phyloP scores from a whole-genome alignment of 495 filamentous ascomycete species.

The Tuber indicum region DNA sequence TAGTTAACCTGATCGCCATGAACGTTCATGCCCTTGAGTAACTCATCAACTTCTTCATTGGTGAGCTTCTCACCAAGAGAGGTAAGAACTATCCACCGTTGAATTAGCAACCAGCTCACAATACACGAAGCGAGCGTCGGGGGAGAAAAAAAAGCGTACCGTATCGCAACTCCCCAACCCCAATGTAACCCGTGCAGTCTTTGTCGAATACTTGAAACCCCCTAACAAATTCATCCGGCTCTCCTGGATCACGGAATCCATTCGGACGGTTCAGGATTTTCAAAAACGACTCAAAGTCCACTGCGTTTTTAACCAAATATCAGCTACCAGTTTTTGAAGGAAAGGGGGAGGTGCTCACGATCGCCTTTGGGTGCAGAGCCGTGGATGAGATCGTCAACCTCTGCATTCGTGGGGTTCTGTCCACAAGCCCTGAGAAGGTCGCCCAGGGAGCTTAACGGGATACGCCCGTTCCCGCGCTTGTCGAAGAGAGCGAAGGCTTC shows the following conservation, averaged over 20 bases:
- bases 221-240: conserved; percentile 94
- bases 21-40: conserved; percentile 93
- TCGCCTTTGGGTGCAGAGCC: conserved; percentile 64
- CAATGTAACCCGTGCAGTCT: conserved; percentile 96
- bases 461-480: conserved; percentile 90
- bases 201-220: conserved; percentile 99
- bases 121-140: not conserved
- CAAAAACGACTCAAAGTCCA: conserved; percentile 95
- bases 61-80: conserved; percentile 98
- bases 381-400: conserved; percentile 85
- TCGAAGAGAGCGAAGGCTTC: conserved; percentile 99
- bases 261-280: conserved; percentile 94
- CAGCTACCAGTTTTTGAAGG: not conserved
- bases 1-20: conserved; percentile 95
- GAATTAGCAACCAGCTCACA: conserved; percentile 6
- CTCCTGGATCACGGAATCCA: conserved; percentile 94
- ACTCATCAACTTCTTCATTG: conserved; percentile 95
- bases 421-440: conserved; percentile 94
- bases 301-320: conserved; percentile 46
- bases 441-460: conserved; percentile 75
- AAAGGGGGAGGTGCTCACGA: conserved; percentile 56
- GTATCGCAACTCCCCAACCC: conserved; percentile 91
- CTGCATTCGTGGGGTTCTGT: conserved; percentile 90
- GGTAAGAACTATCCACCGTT: conserved; percentile 61
- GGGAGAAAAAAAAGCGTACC: conserved; percentile 46